Evolutionary conservation across 441 rosid species (phyloP).

Genomic region (Pelargonium myrrhifolium): DNA sequence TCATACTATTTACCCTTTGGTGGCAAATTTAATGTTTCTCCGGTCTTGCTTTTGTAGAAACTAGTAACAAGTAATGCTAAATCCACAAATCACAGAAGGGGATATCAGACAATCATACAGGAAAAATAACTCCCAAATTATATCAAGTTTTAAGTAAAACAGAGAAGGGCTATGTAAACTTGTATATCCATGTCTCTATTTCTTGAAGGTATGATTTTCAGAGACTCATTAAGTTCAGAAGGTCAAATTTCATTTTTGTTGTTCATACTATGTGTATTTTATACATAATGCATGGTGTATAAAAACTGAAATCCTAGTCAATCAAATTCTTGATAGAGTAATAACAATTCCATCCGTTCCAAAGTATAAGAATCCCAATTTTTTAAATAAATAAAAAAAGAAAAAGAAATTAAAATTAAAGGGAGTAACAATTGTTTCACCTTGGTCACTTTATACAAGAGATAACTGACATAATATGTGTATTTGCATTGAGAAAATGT

Average conservation of each 20-base stretch:
- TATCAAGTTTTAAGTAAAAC: no score
- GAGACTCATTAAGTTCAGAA: neutral
- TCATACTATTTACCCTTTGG: neutral
- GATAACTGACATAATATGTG: neutral
- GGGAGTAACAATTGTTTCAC: neutral
- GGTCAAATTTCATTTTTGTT: neutral
- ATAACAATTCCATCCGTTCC: neutral
- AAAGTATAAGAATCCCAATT: neutral
- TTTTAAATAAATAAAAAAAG: no score
- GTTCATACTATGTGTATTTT: neutral
- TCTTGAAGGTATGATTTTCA: neutral
- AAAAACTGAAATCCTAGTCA: neutral
- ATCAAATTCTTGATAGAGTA: neutral
- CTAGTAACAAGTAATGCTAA: no score
- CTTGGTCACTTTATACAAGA: neutral
- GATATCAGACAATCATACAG: no score
- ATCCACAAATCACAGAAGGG: no score
- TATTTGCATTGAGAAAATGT: conserved; percentile 2
- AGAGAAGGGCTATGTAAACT: neutral
- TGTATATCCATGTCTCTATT: neutral
- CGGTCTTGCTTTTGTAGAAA: neutral
- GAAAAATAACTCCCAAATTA: no score
- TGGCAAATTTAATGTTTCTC: neutral
- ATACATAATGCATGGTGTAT: neutral
- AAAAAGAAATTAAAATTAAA: neutral